phyloP scores from a whole-genome alignment of 2,329 filamentous ascomycete species.

The Didymella lethalis region DNA sequence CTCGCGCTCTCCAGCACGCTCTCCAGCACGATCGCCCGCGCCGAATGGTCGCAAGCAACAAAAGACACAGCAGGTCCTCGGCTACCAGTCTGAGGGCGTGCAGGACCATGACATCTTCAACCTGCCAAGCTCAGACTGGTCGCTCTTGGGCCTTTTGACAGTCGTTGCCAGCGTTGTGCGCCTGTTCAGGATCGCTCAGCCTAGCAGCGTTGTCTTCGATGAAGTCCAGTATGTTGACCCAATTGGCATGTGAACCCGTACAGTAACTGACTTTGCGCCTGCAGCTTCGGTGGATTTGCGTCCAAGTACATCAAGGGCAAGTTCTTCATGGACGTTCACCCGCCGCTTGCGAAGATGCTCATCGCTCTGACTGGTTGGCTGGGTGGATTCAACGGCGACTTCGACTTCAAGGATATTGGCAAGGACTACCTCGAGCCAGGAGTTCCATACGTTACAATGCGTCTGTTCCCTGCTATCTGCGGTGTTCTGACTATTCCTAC shows the following conservation, averaged over 20 bases:
- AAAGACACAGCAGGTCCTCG: conserved; percentile 44
- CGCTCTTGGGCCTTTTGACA: conserved; percentile 75
- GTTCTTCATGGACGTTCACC: conserved; percentile 99
- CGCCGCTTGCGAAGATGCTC: conserved; percentile 93
- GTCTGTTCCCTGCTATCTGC: conserved; percentile 86
- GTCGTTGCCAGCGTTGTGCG: conserved; percentile 80
- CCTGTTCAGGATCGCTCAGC: conserved; percentile 95
- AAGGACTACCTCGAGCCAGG: conserved; percentile 96
- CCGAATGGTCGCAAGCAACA: conserved; percentile 42
- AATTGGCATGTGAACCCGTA: background rate
- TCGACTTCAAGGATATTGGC: conserved; percentile 99
- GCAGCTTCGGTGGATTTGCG: conserved; percentile 94
- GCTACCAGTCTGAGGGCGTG: conserved; percentile 81
- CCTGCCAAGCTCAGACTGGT: conserved; percentile 83
- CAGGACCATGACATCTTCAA: conserved; percentile 91
- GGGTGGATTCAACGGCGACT: conserved; percentile 92
- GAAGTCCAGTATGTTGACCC: conserved; percentile 88
- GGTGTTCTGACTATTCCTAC: conserved; percentile 88
- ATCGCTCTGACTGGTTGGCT: conserved; percentile 95
- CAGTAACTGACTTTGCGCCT: conserved; percentile 30
- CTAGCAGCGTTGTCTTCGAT: conserved; percentile 95
- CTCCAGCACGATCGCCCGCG: conserved; percentile 29
- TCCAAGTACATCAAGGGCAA: conserved; percentile 99
- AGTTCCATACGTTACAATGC: conserved; percentile 98
- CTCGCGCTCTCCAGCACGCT: conserved; percentile 42